Conservation (phyloP, 106 monocot genomes). For the Dendrobium chrysotoxum region DNA sequence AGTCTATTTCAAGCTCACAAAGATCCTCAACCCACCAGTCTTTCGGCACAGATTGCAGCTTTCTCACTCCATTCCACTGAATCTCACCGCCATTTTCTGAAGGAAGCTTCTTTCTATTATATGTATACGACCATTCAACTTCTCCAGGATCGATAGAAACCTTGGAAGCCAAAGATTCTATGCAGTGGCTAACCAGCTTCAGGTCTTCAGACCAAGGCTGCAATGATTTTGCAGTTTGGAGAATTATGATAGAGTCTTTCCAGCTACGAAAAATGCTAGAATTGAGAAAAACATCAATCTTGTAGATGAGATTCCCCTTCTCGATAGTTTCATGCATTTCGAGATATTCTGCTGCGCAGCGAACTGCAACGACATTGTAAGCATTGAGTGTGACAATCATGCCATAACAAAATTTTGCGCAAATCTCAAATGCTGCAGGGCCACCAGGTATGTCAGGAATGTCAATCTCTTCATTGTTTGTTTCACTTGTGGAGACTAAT, state of each 20-base stretch:
- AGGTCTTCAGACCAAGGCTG: conserved; percentile 54
- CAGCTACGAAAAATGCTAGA: conserved; percentile 62
- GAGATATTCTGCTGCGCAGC: conserved; percentile 70
- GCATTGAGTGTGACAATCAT: conserved; percentile 80
- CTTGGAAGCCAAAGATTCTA: conserved; percentile 65
- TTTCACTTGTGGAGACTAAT: conserved; percentile 27
- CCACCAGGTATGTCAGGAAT: conserved; percentile 76
- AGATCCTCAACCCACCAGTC: conserved; percentile 91
- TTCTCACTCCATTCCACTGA: conserved; percentile 66
- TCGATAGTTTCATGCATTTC: conserved; percentile 70
- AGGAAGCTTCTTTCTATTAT: conserved; percentile 56
- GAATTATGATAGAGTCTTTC: conserved; percentile 76
- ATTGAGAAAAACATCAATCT: conserved; percentile 69
- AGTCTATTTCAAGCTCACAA: conserved; percentile 65
- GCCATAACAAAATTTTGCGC: conserved; percentile 16
- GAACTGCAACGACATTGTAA: conserved; percentile 67
- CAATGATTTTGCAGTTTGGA: conserved; percentile 51
- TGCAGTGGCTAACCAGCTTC: conserved; percentile 46
- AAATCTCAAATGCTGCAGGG: conserved; percentile 71
- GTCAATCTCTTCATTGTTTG: conserved; percentile 35
- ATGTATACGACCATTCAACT: conserved; percentile 78
- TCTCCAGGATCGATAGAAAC: conserved; percentile 23
- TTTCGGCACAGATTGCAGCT: conserved; percentile 40
- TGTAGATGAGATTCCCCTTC: conserved; percentile 78
- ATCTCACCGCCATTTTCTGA: conserved; percentile 43